phyloP scores from a whole-genome alignment of 768 basidiomycete genomes.

The Psilocybe tampanensis region DNA sequence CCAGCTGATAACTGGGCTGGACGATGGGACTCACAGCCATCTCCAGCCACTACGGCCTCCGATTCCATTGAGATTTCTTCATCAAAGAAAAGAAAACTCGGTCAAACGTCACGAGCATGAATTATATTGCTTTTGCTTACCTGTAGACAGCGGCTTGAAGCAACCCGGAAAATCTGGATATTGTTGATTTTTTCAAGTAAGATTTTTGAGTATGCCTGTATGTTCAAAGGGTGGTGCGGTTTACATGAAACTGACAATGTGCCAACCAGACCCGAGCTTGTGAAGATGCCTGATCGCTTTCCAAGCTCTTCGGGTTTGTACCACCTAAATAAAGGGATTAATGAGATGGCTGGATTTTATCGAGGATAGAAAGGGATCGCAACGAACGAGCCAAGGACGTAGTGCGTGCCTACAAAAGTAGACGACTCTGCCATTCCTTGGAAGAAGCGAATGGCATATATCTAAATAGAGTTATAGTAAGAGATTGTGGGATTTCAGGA shows the following conservation, averaged over 20 bases:
- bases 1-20: neutral
- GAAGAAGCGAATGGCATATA: conserved; percentile 73
- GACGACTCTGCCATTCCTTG: conserved; percentile 76
- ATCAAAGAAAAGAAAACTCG: too few species aligned
- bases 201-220: too few species aligned
- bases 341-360: neutral
- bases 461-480: conserved; percentile 31
- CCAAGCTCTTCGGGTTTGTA: conserved; percentile 72
- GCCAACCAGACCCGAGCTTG: conserved; percentile 60
- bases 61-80: conserved; percentile 53
- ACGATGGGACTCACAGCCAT: conserved; percentile 51
- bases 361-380: neutral
- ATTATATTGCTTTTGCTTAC: conserved; percentile 23
- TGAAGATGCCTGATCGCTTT: conserved; percentile 73
- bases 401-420: conserved; percentile 77
- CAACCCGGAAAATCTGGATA: conserved; percentile 60
- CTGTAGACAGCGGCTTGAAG: conserved; percentile 66
- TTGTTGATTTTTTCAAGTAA: too few species aligned
- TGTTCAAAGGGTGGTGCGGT: too few species aligned
- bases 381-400: conserved; percentile 70
- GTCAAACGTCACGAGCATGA: neutral
- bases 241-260: conserved; percentile 47
- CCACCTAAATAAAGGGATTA: conserved; percentile 45
- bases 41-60: conserved; percentile 66
- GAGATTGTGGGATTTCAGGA: neutral